Evolutionary conservation across 306 rosid genomes (phyloP), one percentile per base, ranked within the genome.

Genomic region (Quercus agrifolia): DNA sequence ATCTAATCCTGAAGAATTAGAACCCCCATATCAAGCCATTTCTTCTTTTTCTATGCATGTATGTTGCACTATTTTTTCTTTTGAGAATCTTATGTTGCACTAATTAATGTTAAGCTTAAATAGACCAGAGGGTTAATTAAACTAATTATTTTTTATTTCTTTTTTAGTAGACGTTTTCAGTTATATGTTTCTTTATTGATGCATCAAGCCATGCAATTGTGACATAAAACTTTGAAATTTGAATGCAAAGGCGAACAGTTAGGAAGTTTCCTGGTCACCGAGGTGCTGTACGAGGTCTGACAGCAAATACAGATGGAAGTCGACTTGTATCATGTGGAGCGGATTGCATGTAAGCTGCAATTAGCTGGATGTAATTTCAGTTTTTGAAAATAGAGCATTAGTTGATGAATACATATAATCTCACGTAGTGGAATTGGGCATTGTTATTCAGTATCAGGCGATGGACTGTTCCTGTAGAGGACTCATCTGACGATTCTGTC

Each of bases 291-390:
- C 88, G 86, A 81, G 99, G 99, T 79, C 71, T 93, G 70, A 85
- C 98, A 18, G 89, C 67, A 70, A 90, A 96, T 73, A 86, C 94
- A 14, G 96, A 95, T 90, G 99, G 98, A 51, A 83, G 54, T 52
- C 76, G 88, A 78, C 91, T 95, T 75, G 89, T 95, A 77, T 95
- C 99, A 69, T 95, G 99, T 82, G 98, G 99, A 78, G 88, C 94
- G 58, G 98, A 95, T 91, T 84, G 89, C 92, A 86, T 81, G 99
- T 95, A 89, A 89, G 91, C 19, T 80, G 57, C 80, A 78, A 76
- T 46, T 69, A 25, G 46, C 61, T 73, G 15, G 38, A 44, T 58
- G n/a, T 25, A 56, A 38, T 67, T 1, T 64, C 30, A 56, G 23
- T 66, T 68, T 68, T 9, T 33, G 52, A 33, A 35, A 23, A 68